Conservation (phyloP, 2,329 filamentous ascomycete genomes). For the Trematosphaeria pertusa region DNA sequence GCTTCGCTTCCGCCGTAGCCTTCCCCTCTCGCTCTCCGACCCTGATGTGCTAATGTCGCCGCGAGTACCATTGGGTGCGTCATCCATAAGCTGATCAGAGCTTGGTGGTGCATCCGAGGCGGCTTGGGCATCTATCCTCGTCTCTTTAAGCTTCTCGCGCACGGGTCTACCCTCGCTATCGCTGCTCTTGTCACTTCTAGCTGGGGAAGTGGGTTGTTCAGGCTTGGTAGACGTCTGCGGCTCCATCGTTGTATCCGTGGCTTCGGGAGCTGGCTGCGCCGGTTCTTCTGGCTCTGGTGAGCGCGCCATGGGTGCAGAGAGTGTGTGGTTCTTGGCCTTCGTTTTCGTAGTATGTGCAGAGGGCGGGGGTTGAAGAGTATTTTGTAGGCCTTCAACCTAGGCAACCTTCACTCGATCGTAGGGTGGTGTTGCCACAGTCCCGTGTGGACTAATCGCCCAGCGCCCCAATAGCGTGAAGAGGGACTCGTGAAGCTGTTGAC, state of each 20-base stretch:
- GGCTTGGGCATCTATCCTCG: slow-evolving; percentile 59
- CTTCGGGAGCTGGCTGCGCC: slow-evolving; percentile 16
- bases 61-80: slow-evolving; percentile 30
- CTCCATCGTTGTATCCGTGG: slow-evolving; percentile 17
- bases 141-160: slow-evolving; percentile 67
- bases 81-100: slow-evolving; percentile 31
- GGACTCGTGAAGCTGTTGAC: slow-evolving; percentile 3
- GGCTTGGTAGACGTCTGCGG: slow-evolving; percentile 20
- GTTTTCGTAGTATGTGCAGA: slow-evolving; percentile 11
- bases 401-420: no score
- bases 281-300: slow-evolving; percentile 29
- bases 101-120: slow-evolving; percentile 23
- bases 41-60: slow-evolving; percentile 39
- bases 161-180: slow-evolving; percentile 64
- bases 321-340: slow-evolving; percentile 9
- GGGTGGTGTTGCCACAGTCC: no score
- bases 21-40: slow-evolving; percentile 46
- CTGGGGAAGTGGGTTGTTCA: slow-evolving; percentile 31
- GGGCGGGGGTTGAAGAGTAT: slow-evolving; percentile 4
- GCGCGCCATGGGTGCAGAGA: slow-evolving; percentile 29
- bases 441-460: no score
- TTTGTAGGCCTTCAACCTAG: no score
- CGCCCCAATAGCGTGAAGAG: no score
- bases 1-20: slow-evolving; percentile 54
- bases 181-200: slow-evolving; percentile 49